A percentile compares a stretch with the other conserved stretches of the same genome.
These are phyloP conservation scores for Neospermospora avenae DNA, from an alignment of 2,329 filamentous ascomycete species.

Conservation along the genomic window DNA sequence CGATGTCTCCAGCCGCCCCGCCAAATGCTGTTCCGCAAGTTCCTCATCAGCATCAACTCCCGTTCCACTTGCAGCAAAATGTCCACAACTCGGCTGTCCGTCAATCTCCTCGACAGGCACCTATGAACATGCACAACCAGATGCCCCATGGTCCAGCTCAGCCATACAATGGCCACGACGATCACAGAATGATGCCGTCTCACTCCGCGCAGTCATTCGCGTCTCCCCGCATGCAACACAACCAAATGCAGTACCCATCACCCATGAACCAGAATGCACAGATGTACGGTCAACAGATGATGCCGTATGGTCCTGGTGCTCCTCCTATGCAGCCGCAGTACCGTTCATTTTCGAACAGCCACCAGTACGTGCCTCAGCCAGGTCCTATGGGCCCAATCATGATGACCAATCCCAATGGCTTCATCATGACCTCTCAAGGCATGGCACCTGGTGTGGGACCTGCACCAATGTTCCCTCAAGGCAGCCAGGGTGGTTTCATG, in stretches of 20 bases:
- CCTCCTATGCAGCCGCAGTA: slow-evolving; percentile 65
- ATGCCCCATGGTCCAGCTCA: slow-evolving; percentile 64
- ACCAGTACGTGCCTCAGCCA: slow-evolving; percentile 70
- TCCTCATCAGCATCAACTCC: slow-evolving; percentile 79
- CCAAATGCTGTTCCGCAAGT: slow-evolving; percentile 68
- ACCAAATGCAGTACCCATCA: slow-evolving; percentile 69
- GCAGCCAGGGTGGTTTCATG: slow-evolving; percentile 61
- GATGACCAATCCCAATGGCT: slow-evolving; percentile 68
- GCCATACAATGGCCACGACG: slow-evolving; percentile 71
- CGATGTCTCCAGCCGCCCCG: slow-evolving; percentile 66
- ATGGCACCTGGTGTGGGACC: slow-evolving; percentile 59
- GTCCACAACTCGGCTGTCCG: slow-evolving; percentile 58
- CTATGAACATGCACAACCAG: slow-evolving; percentile 75
- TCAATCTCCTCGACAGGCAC: slow-evolving; percentile 54
- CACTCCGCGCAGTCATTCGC: slow-evolving; percentile 82
- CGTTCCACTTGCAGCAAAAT: slow-evolving; percentile 76
- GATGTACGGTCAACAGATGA: slow-evolving; percentile 70
- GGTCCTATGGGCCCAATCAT: slow-evolving; percentile 79
- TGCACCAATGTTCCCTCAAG: slow-evolving; percentile 84
- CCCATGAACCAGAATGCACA: slow-evolving; percentile 67
- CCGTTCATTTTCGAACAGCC: slow-evolving; percentile 67
- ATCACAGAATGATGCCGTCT: slow-evolving; percentile 81
- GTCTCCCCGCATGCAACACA: slow-evolving; percentile 73
- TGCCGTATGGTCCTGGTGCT: slow-evolving; percentile 59
- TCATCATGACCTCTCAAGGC: slow-evolving; percentile 71